Evolutionary conservation across 768 basidiomycete species (phyloP).

Genomic region (Gymnopilus junonius): DNA sequence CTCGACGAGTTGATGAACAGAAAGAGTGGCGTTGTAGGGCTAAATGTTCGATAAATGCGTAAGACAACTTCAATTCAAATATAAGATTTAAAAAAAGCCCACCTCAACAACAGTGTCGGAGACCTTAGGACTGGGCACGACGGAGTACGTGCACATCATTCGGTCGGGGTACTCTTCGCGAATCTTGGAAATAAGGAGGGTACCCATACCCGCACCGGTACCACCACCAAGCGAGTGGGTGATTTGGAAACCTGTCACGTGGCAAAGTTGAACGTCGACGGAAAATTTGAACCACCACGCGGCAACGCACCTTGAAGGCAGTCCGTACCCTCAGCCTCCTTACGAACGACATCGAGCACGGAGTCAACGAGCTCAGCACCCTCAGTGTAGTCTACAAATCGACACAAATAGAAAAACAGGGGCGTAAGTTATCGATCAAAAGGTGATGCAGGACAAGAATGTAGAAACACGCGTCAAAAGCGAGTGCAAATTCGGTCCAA

Average conservation of each 20-base stretch:
- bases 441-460: slow-evolving; percentile 7
- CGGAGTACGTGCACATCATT: slow-evolving; percentile 99
- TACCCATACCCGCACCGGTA: slow-evolving; percentile 99
- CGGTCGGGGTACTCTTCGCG: slow-evolving; percentile 98
- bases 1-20: slow-evolving; percentile 98
- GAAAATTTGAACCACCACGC: slow-evolving; percentile 6
- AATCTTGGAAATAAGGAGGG: slow-evolving; percentile 98
- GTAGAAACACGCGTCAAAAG: slow-evolving; percentile 27
- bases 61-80: not conserved
- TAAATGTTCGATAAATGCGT: slow-evolving; percentile 29
- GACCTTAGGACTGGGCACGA: slow-evolving; percentile 96
- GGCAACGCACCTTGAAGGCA: slow-evolving; percentile 88
- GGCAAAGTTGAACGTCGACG: slow-evolving; percentile 12
- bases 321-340: slow-evolving; percentile 98
- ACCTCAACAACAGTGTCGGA: slow-evolving; percentile 99
- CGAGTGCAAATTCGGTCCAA: not conserved
- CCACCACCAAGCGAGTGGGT: slow-evolving; percentile 99
- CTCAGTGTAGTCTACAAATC: slow-evolving; percentile 77
- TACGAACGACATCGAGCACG: slow-evolving; percentile 97
- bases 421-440: slow-evolving; percentile 24
- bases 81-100: slow-evolving; percentile 14
- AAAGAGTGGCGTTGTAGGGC: slow-evolving; percentile 99
- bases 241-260: slow-evolving; percentile 88
- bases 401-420: slow-evolving; percentile 11
- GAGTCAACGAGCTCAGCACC: slow-evolving; percentile 99